Evolutionary conservation across 2,329 filamentous ascomycete genomes (phyloP).

Genomic region (Aspergillus luchuensis): DNA sequence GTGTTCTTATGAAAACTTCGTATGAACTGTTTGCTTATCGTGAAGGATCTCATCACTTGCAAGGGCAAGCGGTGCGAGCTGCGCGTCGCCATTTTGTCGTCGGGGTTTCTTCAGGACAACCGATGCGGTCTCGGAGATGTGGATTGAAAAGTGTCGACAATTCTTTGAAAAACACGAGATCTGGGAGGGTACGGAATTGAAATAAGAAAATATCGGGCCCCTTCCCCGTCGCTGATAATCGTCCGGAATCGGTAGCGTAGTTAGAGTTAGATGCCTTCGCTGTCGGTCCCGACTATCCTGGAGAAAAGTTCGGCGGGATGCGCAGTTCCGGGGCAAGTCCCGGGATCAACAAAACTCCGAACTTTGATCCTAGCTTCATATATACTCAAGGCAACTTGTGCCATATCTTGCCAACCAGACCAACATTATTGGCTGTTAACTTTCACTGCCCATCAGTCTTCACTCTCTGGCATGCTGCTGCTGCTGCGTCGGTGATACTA

Average conservation of each 20-base stretch:
- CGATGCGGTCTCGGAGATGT: neutral
- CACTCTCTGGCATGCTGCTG: neutral
- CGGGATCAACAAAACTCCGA: conserved; percentile 39
- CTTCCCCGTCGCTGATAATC: neutral
- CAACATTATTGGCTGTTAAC: neutral
- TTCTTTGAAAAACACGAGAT: neutral
- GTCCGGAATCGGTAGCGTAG: neutral
- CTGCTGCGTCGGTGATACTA: neutral
- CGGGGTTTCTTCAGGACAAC: neutral
- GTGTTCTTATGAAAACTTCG: conserved; percentile 48
- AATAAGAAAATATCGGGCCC: neutral
- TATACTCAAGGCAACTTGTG: neutral
- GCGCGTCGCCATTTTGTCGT: conserved; percentile 33
- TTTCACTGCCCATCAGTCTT: neutral
- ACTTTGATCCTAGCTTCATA: neutral
- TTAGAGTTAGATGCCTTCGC: neutral
- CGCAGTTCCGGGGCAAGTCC: conserved; percentile 27
- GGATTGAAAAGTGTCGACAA: neutral
- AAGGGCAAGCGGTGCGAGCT: conserved; percentile 31
- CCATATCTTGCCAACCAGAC: neutral
- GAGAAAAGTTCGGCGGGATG: conserved; percentile 32
- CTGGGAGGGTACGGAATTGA: neutral
- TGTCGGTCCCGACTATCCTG: neutral
- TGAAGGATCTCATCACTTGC: conserved; percentile 28
- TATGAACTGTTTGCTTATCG: conserved; percentile 34